These are phyloP conservation scores for Blastomyces emzantsi DNA, from an alignment of 2,329 filamentous ascomycete species.

Conservation along the genomic window DNA sequence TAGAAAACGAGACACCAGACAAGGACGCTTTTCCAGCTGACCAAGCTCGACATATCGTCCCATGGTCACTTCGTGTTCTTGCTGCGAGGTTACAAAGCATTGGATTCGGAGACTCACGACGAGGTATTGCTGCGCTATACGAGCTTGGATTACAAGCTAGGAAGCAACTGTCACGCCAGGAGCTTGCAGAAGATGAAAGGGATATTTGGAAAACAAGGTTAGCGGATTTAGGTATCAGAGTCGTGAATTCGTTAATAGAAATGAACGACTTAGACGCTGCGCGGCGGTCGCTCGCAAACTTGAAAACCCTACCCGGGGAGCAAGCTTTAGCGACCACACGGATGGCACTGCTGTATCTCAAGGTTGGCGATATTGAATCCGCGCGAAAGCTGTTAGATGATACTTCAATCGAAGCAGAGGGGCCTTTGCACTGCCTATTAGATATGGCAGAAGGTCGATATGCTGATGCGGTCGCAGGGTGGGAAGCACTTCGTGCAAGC, in stretches of 20 bases:
- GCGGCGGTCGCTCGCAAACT: slow-evolving; percentile 57
- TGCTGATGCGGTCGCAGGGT: slow-evolving; percentile 52
- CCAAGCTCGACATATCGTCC: slow-evolving; percentile 56
- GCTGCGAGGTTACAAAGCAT: slow-evolving; percentile 76
- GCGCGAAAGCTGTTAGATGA: slow-evolving; percentile 49
- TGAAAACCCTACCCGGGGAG: slow-evolving; percentile 35
- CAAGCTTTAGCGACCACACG: slow-evolving; percentile 30
- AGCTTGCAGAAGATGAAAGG: slow-evolving; percentile 45
- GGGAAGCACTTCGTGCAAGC: slow-evolving; percentile 46
- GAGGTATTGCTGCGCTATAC: slow-evolving; percentile 84
- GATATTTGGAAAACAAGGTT: slow-evolving; percentile 64
- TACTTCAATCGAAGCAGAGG: slow-evolving; percentile 20
- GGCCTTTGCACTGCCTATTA: slow-evolving; percentile 51
- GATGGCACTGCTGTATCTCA: slow-evolving; percentile 61
- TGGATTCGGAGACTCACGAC: slow-evolving; percentile 72
- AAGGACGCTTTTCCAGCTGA: slow-evolving; percentile 48
- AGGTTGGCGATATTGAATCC: slow-evolving; percentile 64
- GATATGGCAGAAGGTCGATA: slow-evolving; percentile 73
- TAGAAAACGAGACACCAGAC: slow-evolving; percentile 41
- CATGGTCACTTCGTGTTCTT: slow-evolving; percentile 78
- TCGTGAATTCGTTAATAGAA: slow-evolving; percentile 45
- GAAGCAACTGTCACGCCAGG: slow-evolving; percentile 46
- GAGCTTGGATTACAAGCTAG: slow-evolving; percentile 75
- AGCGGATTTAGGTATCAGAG: slow-evolving; percentile 60
- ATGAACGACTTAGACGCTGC: slow-evolving; percentile 85